phyloP scores from a whole-genome alignment of 2,329 filamentous ascomycete species.

The Colletotrichum gigasporum region DNA sequence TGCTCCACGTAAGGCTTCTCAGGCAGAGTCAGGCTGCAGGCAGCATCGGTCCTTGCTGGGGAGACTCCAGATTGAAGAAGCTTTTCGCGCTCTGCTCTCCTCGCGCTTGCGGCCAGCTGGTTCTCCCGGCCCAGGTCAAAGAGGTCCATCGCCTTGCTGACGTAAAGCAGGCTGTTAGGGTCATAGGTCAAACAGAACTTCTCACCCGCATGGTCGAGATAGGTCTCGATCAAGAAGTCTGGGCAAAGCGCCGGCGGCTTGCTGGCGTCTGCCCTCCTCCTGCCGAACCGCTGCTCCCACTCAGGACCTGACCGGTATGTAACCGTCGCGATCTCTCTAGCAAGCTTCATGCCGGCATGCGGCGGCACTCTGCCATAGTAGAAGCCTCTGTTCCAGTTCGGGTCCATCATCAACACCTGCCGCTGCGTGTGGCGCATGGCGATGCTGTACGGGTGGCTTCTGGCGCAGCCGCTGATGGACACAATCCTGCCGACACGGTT shows the following conservation, averaged over 20 bases:
- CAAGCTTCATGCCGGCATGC: slow-evolving; percentile 97
- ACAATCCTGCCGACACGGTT: slow-evolving; percentile 84
- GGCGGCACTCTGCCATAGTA: slow-evolving; percentile 91
- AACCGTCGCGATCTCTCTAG: slow-evolving; percentile 95
- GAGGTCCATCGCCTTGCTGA: slow-evolving; percentile 98
- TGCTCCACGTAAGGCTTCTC: slow-evolving; percentile 89
- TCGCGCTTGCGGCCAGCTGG: slow-evolving; percentile 69
- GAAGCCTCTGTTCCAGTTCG: slow-evolving; percentile 94
- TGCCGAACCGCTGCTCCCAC: slow-evolving; percentile 95
- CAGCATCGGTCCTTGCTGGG: slow-evolving; percentile 49
- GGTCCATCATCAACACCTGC: slow-evolving; percentile 99
- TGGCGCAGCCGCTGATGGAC: slow-evolving; percentile 91
- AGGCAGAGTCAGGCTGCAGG: slow-evolving; percentile 85
- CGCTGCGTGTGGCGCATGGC: slow-evolving; percentile 98
- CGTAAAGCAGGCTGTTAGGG: slow-evolving; percentile 92
- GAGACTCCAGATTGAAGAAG: slow-evolving; percentile 61
- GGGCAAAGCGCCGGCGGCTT: slow-evolving; percentile 94
- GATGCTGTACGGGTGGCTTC: slow-evolving; percentile 97
- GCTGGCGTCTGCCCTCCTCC: slow-evolving; percentile 83
- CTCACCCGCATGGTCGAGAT: slow-evolving; percentile 96
- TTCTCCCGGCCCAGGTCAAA: slow-evolving; percentile 86
- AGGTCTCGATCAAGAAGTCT: slow-evolving; percentile 97
- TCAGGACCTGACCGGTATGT: slow-evolving; percentile 97
- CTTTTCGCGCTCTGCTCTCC: slow-evolving; percentile 69
- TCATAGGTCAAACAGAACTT: slow-evolving; percentile 99